A percentile compares a stretch with the other conserved stretches of the same genome.
Evolutionary conservation across 129 eudicot species (phyloP).

Genomic region (Pseudognaphalium luteoalbum): DNA sequence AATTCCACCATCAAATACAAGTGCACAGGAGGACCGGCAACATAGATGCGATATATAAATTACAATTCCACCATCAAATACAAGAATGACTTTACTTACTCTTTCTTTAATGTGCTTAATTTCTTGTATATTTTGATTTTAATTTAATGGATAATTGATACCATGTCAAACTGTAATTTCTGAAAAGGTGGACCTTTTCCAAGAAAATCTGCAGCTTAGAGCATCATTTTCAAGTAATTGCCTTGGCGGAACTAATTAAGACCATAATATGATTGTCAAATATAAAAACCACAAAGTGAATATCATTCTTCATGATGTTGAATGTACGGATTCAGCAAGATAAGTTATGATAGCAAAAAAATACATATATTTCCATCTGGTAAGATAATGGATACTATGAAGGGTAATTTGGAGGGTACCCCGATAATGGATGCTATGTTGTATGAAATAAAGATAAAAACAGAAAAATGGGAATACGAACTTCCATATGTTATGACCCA

Average conservation of each 20-base stretch:
- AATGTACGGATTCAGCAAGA: background rate
- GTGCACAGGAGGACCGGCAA: background rate
- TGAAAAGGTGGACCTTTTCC: background rate
- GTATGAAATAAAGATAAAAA: background rate
- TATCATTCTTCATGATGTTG: background rate
- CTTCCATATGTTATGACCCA: background rate
- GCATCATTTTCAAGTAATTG: background rate
- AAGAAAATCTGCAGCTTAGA: background rate
- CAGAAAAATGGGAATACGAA: background rate
- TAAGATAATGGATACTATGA: background rate
- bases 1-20: background rate
- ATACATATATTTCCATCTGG: background rate
- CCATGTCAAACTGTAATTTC: background rate
- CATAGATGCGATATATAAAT: background rate
- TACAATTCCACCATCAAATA: no score
- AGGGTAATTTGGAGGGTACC: no score
- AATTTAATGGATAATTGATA: background rate
- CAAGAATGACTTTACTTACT: background rate
- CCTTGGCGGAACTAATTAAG: background rate
- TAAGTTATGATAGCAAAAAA: background rate
- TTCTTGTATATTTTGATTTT: no score
- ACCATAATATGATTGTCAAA: background rate
- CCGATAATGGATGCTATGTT: no score
- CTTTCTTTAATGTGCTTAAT: background rate
- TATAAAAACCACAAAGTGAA: background rate